Evolutionary conservation across 1,139 yeast species (phyloP).

Genomic region (Debaryomyces sp.): DNA sequence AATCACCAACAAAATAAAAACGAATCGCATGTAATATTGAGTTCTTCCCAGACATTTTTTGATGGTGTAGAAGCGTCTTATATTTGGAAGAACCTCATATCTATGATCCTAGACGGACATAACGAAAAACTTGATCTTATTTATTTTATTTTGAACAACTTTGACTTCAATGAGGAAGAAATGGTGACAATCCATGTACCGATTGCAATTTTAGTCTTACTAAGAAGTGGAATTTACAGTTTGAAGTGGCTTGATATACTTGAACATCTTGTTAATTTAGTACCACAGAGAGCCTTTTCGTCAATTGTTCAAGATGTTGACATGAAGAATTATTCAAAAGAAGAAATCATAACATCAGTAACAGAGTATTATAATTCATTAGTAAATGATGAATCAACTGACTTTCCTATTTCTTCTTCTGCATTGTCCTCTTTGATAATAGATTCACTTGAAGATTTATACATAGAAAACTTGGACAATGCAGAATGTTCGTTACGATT

Average conservation of each 20-base stretch:
- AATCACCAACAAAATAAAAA: background rate
- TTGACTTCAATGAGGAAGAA: constrained; percentile 83
- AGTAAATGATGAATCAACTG: constrained; percentile 20
- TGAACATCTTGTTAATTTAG: constrained; percentile 42
- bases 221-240: constrained; percentile 18
- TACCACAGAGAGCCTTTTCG: constrained; percentile 62
- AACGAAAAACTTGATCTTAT: constrained; percentile 44
- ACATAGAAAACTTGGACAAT: constrained; percentile 27
- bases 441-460: constrained; percentile 33
- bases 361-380: constrained; percentile 10
- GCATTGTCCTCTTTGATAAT: constrained; percentile 48
- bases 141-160: constrained; percentile 60
- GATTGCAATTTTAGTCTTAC: constrained; percentile 55
- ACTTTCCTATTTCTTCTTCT: constrained; percentile 45
- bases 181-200: constrained; percentile 81
- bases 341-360: constrained; percentile 24
- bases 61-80: constrained; percentile 81
- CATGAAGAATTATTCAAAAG: constrained; percentile 19
- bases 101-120: constrained; percentile 15
- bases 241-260: constrained; percentile 37
- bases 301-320: constrained; percentile 33
- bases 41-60: constrained; percentile 66
- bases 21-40: background rate
- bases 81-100: constrained; percentile 70
- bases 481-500: constrained; percentile 27